Evolutionary conservation across 169 alveolate genomes (phyloP).

Genomic region (Plasmodium relictum): DNA sequence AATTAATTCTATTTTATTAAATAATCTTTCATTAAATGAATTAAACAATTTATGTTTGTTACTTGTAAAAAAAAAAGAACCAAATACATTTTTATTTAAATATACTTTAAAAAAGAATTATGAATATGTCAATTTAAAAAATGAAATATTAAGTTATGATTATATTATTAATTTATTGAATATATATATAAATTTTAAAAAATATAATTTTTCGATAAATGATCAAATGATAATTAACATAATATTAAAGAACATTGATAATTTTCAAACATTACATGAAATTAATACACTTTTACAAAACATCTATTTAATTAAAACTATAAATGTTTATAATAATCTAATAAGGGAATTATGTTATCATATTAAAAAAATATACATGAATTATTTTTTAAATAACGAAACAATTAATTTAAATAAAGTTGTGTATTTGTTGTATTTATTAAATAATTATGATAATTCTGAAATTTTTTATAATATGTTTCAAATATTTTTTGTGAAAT

Average conservation of each 20-base stretch:
- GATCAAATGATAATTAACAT: constrained; percentile 23
- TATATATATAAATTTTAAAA: constrained; percentile 20
- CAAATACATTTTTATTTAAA: constrained; percentile 54
- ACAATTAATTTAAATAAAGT: constrained; percentile 28
- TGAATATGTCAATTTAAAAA: constrained; percentile 24
- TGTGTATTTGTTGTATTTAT: constrained; percentile 40
- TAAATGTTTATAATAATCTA: constrained; percentile 15
- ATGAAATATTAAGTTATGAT: constrained; percentile 6
- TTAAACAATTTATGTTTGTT: constrained; percentile 55
- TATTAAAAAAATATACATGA: constrained; percentile 4
- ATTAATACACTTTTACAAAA: constrained; percentile 21
- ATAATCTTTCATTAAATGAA: constrained; percentile 41
- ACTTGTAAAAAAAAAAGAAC: constrained; percentile 49
- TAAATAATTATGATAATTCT: constrained; percentile 12
- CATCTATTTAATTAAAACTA: constrained; percentile 9
- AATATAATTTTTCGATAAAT: constrained; percentile 45
- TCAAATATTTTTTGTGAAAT: constrained; percentile 7
- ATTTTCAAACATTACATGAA: constrained; percentile 34
- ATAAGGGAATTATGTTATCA: not conserved
- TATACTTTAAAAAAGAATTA: constrained; percentile 30
- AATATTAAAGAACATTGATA: constrained; percentile 24
- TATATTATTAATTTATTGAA: constrained; percentile 35
- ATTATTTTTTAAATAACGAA: constrained; percentile 17
- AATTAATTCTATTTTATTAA: constrained; percentile 19
- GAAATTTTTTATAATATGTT: constrained; percentile 30